Conservation (phyloP, 2,329 filamentous ascomycete species). For the Phaeosphaeria sp. region DNA sequence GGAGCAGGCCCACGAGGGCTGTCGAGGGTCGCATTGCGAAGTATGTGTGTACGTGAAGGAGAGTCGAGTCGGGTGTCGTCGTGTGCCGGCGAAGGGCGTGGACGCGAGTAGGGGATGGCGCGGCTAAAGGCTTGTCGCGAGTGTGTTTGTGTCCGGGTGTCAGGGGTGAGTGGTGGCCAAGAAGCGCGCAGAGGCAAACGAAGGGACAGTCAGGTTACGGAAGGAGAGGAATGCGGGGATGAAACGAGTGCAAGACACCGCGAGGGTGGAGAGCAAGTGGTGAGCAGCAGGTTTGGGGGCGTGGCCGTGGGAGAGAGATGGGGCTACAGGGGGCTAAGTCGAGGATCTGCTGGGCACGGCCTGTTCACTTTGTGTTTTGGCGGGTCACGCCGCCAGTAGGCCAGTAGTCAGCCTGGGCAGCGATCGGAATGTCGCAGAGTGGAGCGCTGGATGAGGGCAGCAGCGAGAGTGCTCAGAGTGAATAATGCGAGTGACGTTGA, state of each 20-base stretch:
- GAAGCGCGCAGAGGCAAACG: slow-evolving; percentile 14
- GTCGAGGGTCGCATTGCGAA: slow-evolving; percentile 39
- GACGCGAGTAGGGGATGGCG: slow-evolving; percentile 13
- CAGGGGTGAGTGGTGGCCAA: slow-evolving; percentile 21
- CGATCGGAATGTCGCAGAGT: slow-evolving; percentile 24
- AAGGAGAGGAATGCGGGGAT: slow-evolving; percentile 23
- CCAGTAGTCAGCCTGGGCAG: slow-evolving; percentile 18
- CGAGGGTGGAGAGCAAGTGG: slow-evolving; percentile 27
- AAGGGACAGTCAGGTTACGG: slow-evolving; percentile 20
- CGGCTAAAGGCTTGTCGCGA: slow-evolving; percentile 7
- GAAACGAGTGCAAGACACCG: slow-evolving; percentile 43
- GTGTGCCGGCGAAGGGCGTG: slow-evolving; percentile 9
- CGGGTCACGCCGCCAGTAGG: not conserved
- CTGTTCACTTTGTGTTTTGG: slow-evolving; percentile 13
- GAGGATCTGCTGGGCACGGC: slow-evolving; percentile 24
- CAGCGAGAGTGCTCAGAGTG: not conserved
- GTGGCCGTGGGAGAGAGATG: slow-evolving; percentile 27
- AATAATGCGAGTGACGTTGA: slow-evolving; percentile 2
- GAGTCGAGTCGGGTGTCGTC: slow-evolving; percentile 15
- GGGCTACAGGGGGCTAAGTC: slow-evolving; percentile 30
- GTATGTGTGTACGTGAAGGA: slow-evolving; percentile 15
- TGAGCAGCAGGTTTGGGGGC: slow-evolving; percentile 23
- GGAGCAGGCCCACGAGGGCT: slow-evolving; percentile 38
- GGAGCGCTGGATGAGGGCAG: not conserved
- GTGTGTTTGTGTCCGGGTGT: slow-evolving; percentile 23